Evolutionary conservation across 495 filamentous ascomycete genomes (phyloP).

Genomic region (Daldinia childiae): DNA sequence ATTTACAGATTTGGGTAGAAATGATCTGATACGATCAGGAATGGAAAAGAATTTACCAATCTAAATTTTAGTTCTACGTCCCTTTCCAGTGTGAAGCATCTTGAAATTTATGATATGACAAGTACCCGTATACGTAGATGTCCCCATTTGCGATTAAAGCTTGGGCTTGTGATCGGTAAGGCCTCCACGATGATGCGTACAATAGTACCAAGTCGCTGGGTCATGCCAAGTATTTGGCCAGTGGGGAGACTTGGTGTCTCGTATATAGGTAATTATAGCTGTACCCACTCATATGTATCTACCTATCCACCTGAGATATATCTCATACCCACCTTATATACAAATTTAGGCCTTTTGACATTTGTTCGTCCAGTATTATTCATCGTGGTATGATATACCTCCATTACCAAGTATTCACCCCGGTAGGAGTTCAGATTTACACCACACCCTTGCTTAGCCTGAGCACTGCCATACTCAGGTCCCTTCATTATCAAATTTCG

Average conservation of each 20-base stretch:
- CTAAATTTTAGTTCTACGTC: not conserved
- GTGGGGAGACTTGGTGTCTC: not conserved
- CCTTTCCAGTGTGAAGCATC: not conserved
- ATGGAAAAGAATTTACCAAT: conserved; percentile 23
- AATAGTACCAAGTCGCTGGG: not conserved
- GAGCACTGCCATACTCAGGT: not conserved
- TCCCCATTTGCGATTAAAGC: not conserved
- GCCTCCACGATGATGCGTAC: conserved; percentile 1
- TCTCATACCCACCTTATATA: not conserved
- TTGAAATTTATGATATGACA: not conserved
- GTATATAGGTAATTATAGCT: not conserved
- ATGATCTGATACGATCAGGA: conserved; percentile 16
- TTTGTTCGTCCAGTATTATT: too few relatives aligned
- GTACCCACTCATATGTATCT: not conserved
- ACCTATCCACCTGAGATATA: not conserved
- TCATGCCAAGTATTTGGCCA: not conserved
- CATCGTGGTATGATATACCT: too few relatives aligned
- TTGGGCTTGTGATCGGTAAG: not conserved
- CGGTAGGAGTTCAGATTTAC: not conserved
- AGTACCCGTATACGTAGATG: not conserved
- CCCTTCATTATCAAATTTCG: not conserved
- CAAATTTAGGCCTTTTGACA: too few relatives aligned
- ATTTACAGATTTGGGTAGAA: conserved; percentile 27
- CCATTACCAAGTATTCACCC: not conserved
- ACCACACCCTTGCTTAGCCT: not conserved